Conservation (phyloP, 2,329 filamentous ascomycete genomes). For the Blastomyces parvus region DNA sequence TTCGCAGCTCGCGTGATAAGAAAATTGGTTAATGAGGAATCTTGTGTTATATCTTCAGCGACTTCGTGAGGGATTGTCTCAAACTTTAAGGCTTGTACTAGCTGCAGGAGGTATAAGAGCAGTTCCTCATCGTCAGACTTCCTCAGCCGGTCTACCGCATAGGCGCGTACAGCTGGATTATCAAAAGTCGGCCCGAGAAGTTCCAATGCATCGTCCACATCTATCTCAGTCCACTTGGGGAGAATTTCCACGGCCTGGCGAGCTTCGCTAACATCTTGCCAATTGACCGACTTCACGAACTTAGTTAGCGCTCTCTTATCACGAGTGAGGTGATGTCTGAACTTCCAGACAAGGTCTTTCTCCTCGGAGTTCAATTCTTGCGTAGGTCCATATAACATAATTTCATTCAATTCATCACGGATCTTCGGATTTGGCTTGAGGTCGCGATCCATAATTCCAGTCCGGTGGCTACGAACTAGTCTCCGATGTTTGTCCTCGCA, state of each 20-base stretch:
- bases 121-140: constrained; percentile 91
- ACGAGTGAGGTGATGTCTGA: constrained; percentile 83
- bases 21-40: constrained; percentile 82
- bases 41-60: constrained; percentile 53
- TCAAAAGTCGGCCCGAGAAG: constrained; percentile 87
- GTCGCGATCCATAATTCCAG: constrained; percentile 89
- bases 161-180: constrained; percentile 77
- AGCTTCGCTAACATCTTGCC: constrained; percentile 75
- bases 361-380: constrained; percentile 81
- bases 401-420: constrained; percentile 81
- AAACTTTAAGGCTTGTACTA: constrained; percentile 93
- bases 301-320: constrained; percentile 92
- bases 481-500: constrained; percentile 91
- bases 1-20: constrained; percentile 77
- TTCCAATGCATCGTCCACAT: constrained; percentile 92
- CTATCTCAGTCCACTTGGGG: constrained; percentile 90
- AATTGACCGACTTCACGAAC: constrained; percentile 95
- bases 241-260: constrained; percentile 84
- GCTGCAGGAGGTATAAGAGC: constrained; percentile 78
- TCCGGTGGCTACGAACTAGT: constrained; percentile 82
- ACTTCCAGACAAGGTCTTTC: constrained; percentile 95
- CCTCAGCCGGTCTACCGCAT: constrained; percentile 81
- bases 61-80: constrained; percentile 61
- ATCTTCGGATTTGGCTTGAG: constrained; percentile 94
- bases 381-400: constrained; percentile 87